Evolutionary conservation across 2,329 filamentous ascomycete species (phyloP), one percentile per base, ranked within the genome.

Genomic region (Torrubiella hemipterigena): DNA sequence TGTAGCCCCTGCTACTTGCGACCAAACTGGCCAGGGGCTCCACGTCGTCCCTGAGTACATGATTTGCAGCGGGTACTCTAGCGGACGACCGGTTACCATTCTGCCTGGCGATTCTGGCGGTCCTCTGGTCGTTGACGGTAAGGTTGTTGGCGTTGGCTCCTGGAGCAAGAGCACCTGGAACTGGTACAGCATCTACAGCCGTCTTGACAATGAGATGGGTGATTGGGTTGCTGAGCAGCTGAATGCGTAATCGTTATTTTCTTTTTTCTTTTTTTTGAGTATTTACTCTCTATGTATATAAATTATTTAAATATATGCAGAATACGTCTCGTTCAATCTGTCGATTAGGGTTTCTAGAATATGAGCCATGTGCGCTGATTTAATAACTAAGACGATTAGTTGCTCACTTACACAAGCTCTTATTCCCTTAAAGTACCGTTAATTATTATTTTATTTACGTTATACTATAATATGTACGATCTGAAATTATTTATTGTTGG

Each of bases 101-200:
- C 26, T 28, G 6, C 26, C 26, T 11, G 26, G 26, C 17, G 26
- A 28, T 15, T 28, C 26, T 17, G 26, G 26, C 12, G 26, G 26
- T 28, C 26, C 26, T 28, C 17, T 28, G 26, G 17, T 28, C n/a
- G 26, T 28, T 17, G 26, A 28, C 26, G 26, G 26, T 15, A 28
- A 6, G 17, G 26, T 28, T 17, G 26, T 28, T 16, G 26, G 26
- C 26, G 26, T 28, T 17, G n/a, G 26, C 26, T 28, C 26, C 26
- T 28, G 26, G 26, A 28, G 26, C 26, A 28, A 28, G 26, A 28
- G 26, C n/a, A 28, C 26, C 7, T 28, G 26, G 26, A 28, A 28
- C 26, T 28, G 26, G 26, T 28, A 28, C 26, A 28, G 26, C 26
- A 28, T 28, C n/a, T 28, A 28, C 13, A 15, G 26, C 26, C 26